These are phyloP conservation scores for Fusarium pilosicola DNA, from an alignment of 2,329 filamentous ascomycete genomes.

Conservation along the genomic window DNA sequence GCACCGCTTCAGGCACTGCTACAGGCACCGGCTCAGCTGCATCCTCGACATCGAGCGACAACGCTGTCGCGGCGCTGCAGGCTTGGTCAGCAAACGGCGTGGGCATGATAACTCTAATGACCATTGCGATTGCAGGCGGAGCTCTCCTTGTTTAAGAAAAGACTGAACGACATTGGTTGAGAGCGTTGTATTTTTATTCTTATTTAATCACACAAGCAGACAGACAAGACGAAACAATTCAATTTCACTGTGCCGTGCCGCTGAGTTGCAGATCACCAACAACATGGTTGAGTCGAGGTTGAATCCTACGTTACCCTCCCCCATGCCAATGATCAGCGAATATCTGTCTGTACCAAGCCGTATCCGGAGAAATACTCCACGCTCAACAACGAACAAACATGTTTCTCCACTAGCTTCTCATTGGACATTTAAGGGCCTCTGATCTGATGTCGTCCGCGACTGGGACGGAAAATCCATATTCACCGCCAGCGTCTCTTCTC, in stretches of 20 bases:
- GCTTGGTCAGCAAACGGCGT: slow-evolving; percentile 37
- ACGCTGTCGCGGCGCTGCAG: slow-evolving; percentile 42
- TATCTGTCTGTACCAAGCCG: slow-evolving; percentile 24
- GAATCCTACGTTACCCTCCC: slow-evolving; percentile 2
- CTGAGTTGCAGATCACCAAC: background rate
- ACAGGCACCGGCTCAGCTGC: slow-evolving; percentile 36
- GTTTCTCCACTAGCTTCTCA: slow-evolving; percentile 29
- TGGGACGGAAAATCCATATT: slow-evolving; percentile 16
- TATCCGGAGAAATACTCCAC: slow-evolving; percentile 31
- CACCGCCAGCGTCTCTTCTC: slow-evolving; percentile 24
- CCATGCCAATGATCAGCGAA: background rate
- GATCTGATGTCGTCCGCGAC: background rate
- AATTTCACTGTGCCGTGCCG: slow-evolving; percentile 18
- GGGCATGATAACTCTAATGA: slow-evolving; percentile 39
- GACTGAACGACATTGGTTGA: background rate
- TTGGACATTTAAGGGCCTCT: slow-evolving; percentile 30
- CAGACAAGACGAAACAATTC: background rate
- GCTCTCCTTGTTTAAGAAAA: slow-evolving; percentile 43
- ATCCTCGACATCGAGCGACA: slow-evolving; percentile 31
- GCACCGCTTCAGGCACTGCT: slow-evolving; percentile 28
- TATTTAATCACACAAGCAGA: background rate
- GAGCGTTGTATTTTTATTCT: background rate
- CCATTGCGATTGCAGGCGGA: slow-evolving; percentile 45
- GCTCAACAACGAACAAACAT: slow-evolving; percentile 9
- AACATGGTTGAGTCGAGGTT: background rate